Base-by-base conservation (phyloP, 2,329 filamentous ascomycete genomes). In the Parasarocladium wereldwijsianum region DNA sequence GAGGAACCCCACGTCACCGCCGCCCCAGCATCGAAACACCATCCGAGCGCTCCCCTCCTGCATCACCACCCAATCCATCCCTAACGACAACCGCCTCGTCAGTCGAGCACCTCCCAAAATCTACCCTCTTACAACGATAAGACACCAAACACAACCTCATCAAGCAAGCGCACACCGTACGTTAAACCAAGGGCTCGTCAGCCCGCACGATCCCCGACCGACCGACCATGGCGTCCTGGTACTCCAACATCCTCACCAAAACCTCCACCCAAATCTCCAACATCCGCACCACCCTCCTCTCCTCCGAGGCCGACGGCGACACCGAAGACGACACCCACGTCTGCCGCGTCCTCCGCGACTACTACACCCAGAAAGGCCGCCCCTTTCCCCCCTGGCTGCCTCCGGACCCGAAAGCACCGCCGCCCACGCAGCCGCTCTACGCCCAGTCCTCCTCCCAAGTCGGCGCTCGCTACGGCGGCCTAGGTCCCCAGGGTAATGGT, bases 321-420 rank as follows among this genome's bases (percentile, higher is more conserved):
- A 77, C 73, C 38, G 70, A 92, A 55, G 86, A 96, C 58, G 84
- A 93, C 58, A 92, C 85, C 3, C 85, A 96, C 60, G 80, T 96
- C 46, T 92, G 83, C 56, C 82, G 90, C 44, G 85, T 93, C 20
- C 72, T 98, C 16, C 80, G 90, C 44, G 78, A 75, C 43, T 93
- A 96, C 66, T 96, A 98, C 64, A 71, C 64, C 30, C 86, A 96
- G 52, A 90, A 92, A 48, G 81, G 78, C 41, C 75, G 76, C 14
- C 65, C 74, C 2, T 80, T 86, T 38, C 90, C 90, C 1, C 57
- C 64, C 42, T 96, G 90, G 87, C 75, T 96, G 6, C 84, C 86
- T 6, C 76, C 82, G 5, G 83, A 93, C 51, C 86, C 84, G n/a
- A 87, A 83, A 54, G 52, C 50, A 8, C 34, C 44, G 26, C 14